Conservation (phyloP, 768 basidiomycete genomes). For the Hericium erinaceus region DNA sequence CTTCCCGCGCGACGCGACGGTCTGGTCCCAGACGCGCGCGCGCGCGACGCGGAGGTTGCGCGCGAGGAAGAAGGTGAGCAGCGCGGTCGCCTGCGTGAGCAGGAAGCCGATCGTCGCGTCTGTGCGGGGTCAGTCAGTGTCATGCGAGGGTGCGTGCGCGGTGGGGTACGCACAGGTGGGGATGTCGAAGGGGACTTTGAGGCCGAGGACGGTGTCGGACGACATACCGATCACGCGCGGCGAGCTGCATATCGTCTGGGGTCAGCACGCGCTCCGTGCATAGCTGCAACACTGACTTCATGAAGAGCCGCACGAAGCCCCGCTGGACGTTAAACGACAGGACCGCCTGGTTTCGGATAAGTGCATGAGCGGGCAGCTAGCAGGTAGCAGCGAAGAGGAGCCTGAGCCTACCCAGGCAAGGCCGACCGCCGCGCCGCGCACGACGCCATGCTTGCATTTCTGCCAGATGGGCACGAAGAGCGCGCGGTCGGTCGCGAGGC, state of each 20-base stretch:
- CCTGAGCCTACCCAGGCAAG: conserved; percentile 53
- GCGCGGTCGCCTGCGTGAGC: conserved; percentile 61
- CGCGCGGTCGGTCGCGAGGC: conserved; percentile 63
- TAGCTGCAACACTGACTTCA: conserved; percentile 37
- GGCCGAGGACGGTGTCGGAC: conserved; percentile 55
- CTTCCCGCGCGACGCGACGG: conserved; percentile 76
- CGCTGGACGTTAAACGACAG: conserved; percentile 67
- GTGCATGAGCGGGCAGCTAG: neutral
- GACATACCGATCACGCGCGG: conserved; percentile 55
- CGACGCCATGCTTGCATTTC: conserved; percentile 72
- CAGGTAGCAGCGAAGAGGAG: neutral
- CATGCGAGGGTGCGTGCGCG: neutral
- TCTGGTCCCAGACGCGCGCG: conserved; percentile 72
- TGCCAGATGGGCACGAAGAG: conserved; percentile 74
- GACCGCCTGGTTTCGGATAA: conserved; percentile 35
- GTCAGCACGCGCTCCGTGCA: neutral
- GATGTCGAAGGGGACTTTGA: conserved; percentile 54
- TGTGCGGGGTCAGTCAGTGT: conserved; percentile 20
- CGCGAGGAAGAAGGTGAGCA: conserved; percentile 76
- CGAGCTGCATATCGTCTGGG: conserved; percentile 31
- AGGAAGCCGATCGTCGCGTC: conserved; percentile 71
- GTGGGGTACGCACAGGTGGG: conserved; percentile 50
- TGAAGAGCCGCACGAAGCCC: conserved; percentile 54
- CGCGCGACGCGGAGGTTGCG: conserved; percentile 77
- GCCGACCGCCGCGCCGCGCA: conserved; percentile 62